Evolutionary conservation across 352 stramenopile species (phyloP).

Genomic region (Pythium phragmiticola): DNA sequence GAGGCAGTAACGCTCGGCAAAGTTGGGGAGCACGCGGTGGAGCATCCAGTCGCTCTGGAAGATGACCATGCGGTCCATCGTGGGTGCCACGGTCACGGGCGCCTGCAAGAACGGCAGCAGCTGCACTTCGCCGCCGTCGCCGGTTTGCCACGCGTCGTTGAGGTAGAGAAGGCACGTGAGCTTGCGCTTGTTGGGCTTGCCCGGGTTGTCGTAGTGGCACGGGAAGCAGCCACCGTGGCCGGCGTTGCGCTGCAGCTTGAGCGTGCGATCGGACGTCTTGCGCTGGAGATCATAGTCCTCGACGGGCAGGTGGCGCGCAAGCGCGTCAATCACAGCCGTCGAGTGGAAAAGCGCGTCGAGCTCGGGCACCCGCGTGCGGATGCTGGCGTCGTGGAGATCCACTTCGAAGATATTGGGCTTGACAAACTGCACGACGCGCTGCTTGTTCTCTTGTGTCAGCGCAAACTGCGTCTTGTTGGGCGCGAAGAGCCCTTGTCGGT

Average conservation of each 20-base stretch:
- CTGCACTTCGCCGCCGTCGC: conserved; percentile 73
- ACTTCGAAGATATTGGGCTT: conserved; percentile 88
- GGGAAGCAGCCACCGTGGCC: conserved; percentile 76
- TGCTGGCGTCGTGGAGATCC: conserved; percentile 64
- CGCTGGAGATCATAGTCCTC: conserved; percentile 53
- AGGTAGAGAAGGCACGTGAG: conserved; percentile 82
- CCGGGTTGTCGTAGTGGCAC: conserved; percentile 84
- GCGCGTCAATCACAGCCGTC: conserved; percentile 46
- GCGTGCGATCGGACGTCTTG: conserved; percentile 51
- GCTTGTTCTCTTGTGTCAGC: conserved; percentile 39
- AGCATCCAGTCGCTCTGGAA: conserved; percentile 75
- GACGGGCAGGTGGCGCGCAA: conserved; percentile 46
- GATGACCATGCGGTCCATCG: conserved; percentile 72
- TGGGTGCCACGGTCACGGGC: conserved; percentile 56
- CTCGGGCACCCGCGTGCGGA: conserved; percentile 57
- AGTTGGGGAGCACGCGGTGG: conserved; percentile 61
- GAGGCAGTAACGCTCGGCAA: conserved; percentile 55
- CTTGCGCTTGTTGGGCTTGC: conserved; percentile 71
- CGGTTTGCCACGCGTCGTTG: conserved; percentile 64
- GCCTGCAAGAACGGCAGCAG: conserved; percentile 69
- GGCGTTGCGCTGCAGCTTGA: conserved; percentile 82
- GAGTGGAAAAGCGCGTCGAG: conserved; percentile 67
- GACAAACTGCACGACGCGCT: conserved; percentile 51
- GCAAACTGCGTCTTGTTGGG: conserved; percentile 85
- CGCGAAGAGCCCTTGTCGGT: conserved; percentile 51